Conservation (phyloP, 345 rosid genomes). For the Lagerstroemia speciosa region DNA sequence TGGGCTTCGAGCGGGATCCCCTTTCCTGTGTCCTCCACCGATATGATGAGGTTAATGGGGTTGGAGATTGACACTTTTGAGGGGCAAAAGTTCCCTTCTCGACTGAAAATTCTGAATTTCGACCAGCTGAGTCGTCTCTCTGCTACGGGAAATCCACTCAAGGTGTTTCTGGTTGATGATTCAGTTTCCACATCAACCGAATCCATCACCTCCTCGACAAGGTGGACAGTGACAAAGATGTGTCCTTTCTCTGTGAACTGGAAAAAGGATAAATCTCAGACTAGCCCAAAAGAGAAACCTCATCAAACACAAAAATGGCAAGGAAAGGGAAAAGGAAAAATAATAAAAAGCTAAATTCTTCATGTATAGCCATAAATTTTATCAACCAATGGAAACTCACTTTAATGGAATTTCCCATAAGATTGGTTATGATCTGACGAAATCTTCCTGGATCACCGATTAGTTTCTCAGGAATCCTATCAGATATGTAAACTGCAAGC, state of each 20-base stretch:
- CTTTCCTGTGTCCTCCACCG: slow-evolving; percentile 92
- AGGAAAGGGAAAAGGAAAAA: not conserved
- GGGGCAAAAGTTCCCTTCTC: slow-evolving; percentile 26
- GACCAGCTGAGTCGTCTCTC: slow-evolving; percentile 67
- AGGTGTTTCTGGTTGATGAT: slow-evolving; percentile 42
- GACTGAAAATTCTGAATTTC: slow-evolving; percentile 49
- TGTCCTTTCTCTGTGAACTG: slow-evolving; percentile 96
- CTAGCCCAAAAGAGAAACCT: not conserved
- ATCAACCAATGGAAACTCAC: slow-evolving; percentile 27
- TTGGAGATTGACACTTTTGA: slow-evolving; percentile 30
- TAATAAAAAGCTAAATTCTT: not conserved
- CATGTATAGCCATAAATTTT: not conserved
- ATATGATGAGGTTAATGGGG: slow-evolving; percentile 53
- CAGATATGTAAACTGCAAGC: slow-evolving; percentile 88
- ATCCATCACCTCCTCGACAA: slow-evolving; percentile 66
- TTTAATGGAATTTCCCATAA: slow-evolving; percentile 93
- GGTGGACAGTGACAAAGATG: slow-evolving; percentile 71
- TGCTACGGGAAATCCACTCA: slow-evolving; percentile 80
- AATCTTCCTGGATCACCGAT: slow-evolving; percentile 94
- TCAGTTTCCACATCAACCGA: slow-evolving; percentile 41
- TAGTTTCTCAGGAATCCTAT: slow-evolving; percentile 67
- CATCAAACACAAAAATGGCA: not conserved
- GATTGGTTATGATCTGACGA: slow-evolving; percentile 88
- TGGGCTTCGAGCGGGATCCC: slow-evolving; percentile 91
- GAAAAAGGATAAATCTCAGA: slow-evolving; percentile 9